Evolutionary conservation across 768 basidiomycete species (phyloP).

Genomic region (Lyophyllum atratum): DNA sequence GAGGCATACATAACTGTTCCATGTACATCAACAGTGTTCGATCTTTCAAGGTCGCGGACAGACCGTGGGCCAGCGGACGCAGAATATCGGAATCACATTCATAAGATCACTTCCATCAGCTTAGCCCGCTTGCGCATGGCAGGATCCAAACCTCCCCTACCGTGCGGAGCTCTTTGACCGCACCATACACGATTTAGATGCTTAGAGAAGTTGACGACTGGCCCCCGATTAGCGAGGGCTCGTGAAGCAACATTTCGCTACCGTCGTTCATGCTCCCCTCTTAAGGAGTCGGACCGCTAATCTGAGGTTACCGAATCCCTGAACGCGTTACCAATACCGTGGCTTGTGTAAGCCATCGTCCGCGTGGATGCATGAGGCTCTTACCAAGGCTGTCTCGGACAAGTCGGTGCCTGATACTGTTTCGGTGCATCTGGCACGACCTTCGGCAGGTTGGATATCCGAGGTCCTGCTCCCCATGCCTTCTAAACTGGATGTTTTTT

Average conservation of each 20-base stretch:
- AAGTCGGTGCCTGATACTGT: slow-evolving; percentile 97
- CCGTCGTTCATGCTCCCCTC: slow-evolving; percentile 92
- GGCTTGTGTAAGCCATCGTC: not conserved
- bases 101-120: slow-evolving; percentile 26
- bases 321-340: slow-evolving; percentile 7
- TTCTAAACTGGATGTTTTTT: not conserved
- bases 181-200: slow-evolving; percentile 99
- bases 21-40: not conserved
- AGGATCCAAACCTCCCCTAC: slow-evolving; percentile 73
- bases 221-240: slow-evolving; percentile 2
- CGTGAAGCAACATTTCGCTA: not conserved
- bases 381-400: slow-evolving; percentile 90
- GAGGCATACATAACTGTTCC: slow-evolving; percentile 82
- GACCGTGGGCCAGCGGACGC: slow-evolving; percentile 94
- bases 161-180: slow-evolving; percentile 97
- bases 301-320: slow-evolving; percentile 96
- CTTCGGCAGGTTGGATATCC: slow-evolving; percentile 95
- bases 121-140: not conserved
- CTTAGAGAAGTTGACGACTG: slow-evolving; percentile 99
- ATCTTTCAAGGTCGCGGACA: slow-evolving; percentile 19
- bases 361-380: slow-evolving; percentile 17
- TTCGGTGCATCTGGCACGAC: slow-evolving; percentile 95
- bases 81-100: too few species aligned
- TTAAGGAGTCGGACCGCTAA: slow-evolving; percentile 93
- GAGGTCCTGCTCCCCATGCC: slow-evolving; percentile 77